A percentile compares a stretch with the other conserved stretches of the same genome.
Conservation (phyloP, 129 eudicot genomes). For the Lactuca sativa region DNA sequence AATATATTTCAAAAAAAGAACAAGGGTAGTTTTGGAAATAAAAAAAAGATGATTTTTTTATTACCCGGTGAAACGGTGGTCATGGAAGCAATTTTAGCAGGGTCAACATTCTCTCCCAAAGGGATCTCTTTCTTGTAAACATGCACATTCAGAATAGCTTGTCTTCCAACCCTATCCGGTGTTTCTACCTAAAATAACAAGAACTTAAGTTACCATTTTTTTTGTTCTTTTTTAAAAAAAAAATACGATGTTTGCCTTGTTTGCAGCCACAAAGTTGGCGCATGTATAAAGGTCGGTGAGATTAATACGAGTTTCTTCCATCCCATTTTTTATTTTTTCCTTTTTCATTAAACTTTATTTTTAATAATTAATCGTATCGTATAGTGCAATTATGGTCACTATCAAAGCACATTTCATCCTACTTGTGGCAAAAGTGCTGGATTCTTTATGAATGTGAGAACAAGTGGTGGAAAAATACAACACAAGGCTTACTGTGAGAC, state of each 20-base stretch:
- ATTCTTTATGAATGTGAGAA: too few species aligned
- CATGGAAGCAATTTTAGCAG: slow-evolving; percentile 78
- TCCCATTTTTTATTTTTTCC: too few species aligned
- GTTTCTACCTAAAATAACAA: slow-evolving; percentile 73
- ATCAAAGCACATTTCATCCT: too few species aligned
- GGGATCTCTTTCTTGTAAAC: slow-evolving; percentile 91
- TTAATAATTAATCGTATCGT: too few species aligned
- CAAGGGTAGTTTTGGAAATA: slow-evolving; percentile 2
- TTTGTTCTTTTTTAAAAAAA: too few species aligned
- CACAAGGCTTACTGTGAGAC: too few species aligned
- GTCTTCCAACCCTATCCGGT: slow-evolving; percentile 94
- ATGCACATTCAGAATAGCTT: slow-evolving; percentile 88
- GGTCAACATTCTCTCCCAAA: slow-evolving; percentile 75
- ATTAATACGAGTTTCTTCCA: slow-evolving; percentile 6
- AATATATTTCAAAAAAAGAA: not conserved
- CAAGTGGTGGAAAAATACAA: too few species aligned
- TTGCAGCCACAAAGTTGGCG: slow-evolving; percentile 77
- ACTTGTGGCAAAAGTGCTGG: too few species aligned
- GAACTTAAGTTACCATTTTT: too few species aligned
- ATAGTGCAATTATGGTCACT: too few species aligned
- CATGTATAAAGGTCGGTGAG: slow-evolving; percentile 88
- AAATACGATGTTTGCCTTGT: too few species aligned
- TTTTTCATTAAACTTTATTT: too few species aligned
- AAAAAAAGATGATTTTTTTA: not conserved
- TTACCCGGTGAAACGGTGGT: slow-evolving; percentile 99